Conservation (phyloP, 169 alveolate genomes). For the Besnoitia besnoiti region DNA sequence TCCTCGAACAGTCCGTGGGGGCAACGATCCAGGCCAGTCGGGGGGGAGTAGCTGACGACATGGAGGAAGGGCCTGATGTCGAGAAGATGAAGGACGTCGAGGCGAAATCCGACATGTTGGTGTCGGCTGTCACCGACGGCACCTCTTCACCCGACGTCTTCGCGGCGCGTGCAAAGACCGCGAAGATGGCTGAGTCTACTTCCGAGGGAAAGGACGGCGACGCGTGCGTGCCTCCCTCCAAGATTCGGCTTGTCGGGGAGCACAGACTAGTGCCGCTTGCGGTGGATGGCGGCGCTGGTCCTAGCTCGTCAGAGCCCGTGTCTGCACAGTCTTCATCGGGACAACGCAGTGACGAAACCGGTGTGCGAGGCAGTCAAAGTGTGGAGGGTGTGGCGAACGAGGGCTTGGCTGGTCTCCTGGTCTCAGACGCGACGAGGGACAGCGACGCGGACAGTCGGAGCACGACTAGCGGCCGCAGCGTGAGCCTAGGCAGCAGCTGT, state of each 20-base stretch:
- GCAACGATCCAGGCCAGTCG: not conserved
- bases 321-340: too few relatives aligned
- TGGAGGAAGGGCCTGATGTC: not conserved
- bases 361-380: too few relatives aligned
- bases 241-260: not conserved
- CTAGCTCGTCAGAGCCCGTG: too few relatives aligned
- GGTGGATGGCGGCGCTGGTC: too few relatives aligned
- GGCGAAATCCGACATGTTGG: too few relatives aligned
- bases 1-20: not conserved
- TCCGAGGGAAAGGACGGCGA: not conserved
- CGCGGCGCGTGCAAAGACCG: not conserved
- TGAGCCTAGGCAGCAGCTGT: not conserved
- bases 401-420: not conserved
- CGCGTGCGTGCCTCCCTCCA: not conserved
- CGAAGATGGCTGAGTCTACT: not conserved
- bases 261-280: not conserved
- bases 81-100: not conserved
- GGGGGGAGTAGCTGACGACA: not conserved
- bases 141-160: not conserved
- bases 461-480: not conserved
- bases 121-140: not conserved
- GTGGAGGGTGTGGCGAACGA: not conserved
- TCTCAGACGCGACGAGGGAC: not conserved
- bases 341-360: too few relatives aligned
- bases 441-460: slow-evolving; percentile 8